Evolutionary conservation across 257 asterid genomes (phyloP), one percentile per base, ranked within the genome.

Genomic region (Echium plantagineum): DNA sequence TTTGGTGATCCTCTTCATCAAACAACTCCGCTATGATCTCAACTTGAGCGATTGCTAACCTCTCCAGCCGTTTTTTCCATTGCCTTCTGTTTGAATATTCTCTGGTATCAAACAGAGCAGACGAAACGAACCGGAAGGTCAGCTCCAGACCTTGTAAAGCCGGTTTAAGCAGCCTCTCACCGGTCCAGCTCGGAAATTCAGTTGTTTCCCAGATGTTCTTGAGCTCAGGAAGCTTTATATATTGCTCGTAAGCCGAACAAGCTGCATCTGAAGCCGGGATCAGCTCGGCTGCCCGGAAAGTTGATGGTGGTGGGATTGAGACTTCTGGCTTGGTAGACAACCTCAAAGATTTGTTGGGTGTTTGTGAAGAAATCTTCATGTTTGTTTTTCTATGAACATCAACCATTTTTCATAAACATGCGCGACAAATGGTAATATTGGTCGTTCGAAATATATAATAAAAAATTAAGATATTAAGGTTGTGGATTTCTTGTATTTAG

Each of bases 331-430:
- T 87, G 62, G 15, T 9, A 4, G 89, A 70, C 12, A 80, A 61
- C 57, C 72, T 79, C 0, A 94, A 96, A 0, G 97, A 87, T 56
- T 77, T 87, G 69, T 17, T 81, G 8, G 84, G 55, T 21, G 81
- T 71, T 1, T 86, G 86, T 17, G 95, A 66, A 18, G 85, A 75
- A 58, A 81, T 68, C 46, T 35, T 35, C 89, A 83, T 87, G 62
- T 79, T 82, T 0, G 79, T 78, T 71, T 83, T 21, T 85, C 87
- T 94, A 66, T 87, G 95, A 60, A 83, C 81, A 87, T 90, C 94
- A 62, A 90, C 85, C 97, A 90, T 90, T 74, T 66, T 58, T 24
- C 26, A 24, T 24, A 24, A 24, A 24, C 52, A 31, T 60, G 46
- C 48, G 30, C 42, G 12, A 9, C 5, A 28, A 3, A 28, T 3